Evolutionary conservation across 305 asterid genomes (phyloP), one percentile per base, ranked within the genome.

Genomic region (Ilex paraguariensis): DNA sequence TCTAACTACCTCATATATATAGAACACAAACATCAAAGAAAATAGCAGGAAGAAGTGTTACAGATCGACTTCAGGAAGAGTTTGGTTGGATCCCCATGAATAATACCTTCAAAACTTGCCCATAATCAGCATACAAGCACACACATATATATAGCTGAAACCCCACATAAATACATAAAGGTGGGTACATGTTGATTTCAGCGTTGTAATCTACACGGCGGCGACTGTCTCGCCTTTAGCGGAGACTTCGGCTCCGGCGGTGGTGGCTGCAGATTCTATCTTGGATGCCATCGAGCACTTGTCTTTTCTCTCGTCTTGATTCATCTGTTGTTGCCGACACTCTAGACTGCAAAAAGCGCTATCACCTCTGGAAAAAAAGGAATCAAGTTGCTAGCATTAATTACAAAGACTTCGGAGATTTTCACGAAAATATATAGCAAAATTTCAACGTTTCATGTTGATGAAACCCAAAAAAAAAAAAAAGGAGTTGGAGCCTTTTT

Each of bases 331-430:
- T 31, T 90, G 91, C 59, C 97, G 79, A 62, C 96, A 90, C 62
- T 87, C 91, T 21, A 68, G 77, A 59, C 96, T 90, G 87, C 97
- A 90, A 70, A 87, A 90, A 50, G 97, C 97, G 63, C 79, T 87
- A 70, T 90, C 97, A 17, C 96, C 97, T 76, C 97, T 87, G 87
- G 1, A 15, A 70, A 63, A 28, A 46, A 52, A 31, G 13, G 17
- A 36, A 36, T 36, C 6, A 36, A 36, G 9, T 13, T 15, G 28
- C 45, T 28, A 45, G 16, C 12, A 32, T 28, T 32, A 50, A 3
- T 45, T 48, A 15, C 28, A 21, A 21, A 21, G 28, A 21, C 28
- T 21, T 21, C 28, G 28, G 28, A 21, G 28, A 21, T 21, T 21
- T 21, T 21, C 28, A 21, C 2, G 28, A 21, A 21, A 31, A 16